Conservation (phyloP, 2,329 filamentous ascomycete genomes). For the Colletotrichum liriopes region DNA sequence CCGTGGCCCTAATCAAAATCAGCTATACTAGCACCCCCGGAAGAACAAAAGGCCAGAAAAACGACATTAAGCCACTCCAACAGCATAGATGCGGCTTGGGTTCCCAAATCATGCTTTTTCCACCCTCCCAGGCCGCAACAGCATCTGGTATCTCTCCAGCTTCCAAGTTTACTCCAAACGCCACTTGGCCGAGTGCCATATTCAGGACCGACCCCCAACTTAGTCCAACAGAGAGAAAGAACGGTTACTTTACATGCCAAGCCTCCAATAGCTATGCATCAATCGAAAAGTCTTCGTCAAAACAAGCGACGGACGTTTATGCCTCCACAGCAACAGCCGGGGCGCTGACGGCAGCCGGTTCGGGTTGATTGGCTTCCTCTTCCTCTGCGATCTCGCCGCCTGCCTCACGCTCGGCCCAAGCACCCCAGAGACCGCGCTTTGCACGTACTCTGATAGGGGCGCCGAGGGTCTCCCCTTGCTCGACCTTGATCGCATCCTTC, state of each 20-base stretch:
- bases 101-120: conserved; percentile 41
- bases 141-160: conserved; percentile 45
- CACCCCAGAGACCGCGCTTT: conserved; percentile 96
- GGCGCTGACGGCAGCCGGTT: conserved; percentile 47
- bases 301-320: conserved; percentile 43
- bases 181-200: conserved; percentile 44
- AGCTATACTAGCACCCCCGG: conserved; percentile 35
- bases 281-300: conserved; percentile 37
- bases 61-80: conserved; percentile 34
- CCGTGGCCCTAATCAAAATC: conserved; percentile 28
- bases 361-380: conserved; percentile 58
- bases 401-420: conserved; percentile 88
- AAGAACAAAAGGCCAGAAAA: conserved; percentile 23
- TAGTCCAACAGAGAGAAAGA: conserved; percentile 44
- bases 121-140: conserved; percentile 40
- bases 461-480: conserved; percentile 85
- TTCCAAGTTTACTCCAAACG: conserved; percentile 44
- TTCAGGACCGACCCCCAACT: conserved; percentile 33
- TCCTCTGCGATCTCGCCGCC: conserved; percentile 73
- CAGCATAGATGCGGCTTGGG: conserved; percentile 36
- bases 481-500: conserved; percentile 97
- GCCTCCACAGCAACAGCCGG: conserved; percentile 56
- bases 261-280: conserved; percentile 42
- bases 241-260: conserved; percentile 41
- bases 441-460: conserved; percentile 86